Conservation (phyloP, 306 rosid genomes). For the Hippophae tibetana region DNA sequence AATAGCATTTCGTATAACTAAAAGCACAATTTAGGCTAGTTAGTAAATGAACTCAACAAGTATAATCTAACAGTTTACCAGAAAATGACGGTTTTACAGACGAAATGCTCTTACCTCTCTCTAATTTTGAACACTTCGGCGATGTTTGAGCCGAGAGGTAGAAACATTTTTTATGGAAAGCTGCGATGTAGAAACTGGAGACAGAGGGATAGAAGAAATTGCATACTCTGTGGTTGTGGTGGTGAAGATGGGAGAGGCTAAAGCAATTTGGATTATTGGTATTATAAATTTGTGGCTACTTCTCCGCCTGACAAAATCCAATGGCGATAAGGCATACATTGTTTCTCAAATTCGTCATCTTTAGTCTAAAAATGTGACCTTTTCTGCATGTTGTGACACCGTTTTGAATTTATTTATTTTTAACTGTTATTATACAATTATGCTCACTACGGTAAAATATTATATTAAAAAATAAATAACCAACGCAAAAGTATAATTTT, state of each 20-base stretch:
- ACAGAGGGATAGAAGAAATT: slow-evolving; percentile 7
- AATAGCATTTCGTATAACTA: not conserved
- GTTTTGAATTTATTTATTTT: too few relatives aligned
- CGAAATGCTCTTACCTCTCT: not conserved
- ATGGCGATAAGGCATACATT: slow-evolving; percentile 23
- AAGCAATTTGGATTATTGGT: slow-evolving; percentile 2
- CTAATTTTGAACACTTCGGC: not conserved
- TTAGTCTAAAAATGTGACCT: too few relatives aligned
- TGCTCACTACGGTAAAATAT: too few relatives aligned
- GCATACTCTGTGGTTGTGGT: slow-evolving; percentile 23
- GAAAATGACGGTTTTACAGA: not conserved
- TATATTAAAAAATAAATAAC: too few relatives aligned
- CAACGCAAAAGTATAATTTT: too few relatives aligned
- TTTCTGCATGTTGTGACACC: too few relatives aligned
- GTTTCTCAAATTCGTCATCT: slow-evolving; percentile 1
- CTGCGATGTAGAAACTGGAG: slow-evolving; percentile 13
- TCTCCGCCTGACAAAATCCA: slow-evolving; percentile 45
- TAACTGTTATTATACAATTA: too few relatives aligned
- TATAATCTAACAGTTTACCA: slow-evolving; percentile 1
- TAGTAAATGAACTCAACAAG: slow-evolving; percentile 21
- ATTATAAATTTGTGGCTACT: slow-evolving; percentile 45
- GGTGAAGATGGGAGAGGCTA: slow-evolving; percentile 24
- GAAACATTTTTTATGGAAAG: not conserved
- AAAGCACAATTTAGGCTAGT: slow-evolving; percentile 25
- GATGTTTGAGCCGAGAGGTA: not conserved